These are phyloP conservation scores for Globisporangium rhizosaccharum DNA, from an alignment of 352 stramenopile species.

Conservation along the genomic window DNA sequence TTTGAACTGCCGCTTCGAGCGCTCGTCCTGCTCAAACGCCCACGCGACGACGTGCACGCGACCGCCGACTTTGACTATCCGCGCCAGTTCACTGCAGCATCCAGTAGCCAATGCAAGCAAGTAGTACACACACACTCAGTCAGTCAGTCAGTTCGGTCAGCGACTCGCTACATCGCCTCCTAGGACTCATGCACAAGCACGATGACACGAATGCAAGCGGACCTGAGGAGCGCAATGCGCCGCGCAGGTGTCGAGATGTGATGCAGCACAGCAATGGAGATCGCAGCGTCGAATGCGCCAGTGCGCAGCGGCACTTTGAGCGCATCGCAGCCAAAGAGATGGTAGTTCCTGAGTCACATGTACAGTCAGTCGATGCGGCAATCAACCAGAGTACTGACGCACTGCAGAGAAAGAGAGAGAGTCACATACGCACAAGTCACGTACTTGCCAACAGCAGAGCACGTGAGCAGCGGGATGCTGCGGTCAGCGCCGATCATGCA, in stretches of 20 bases:
- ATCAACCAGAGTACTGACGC: too few relatives aligned
- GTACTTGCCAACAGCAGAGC: slow-evolving; percentile 32
- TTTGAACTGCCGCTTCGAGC: slow-evolving; percentile 72
- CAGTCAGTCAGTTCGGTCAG: too few relatives aligned
- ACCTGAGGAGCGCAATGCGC: slow-evolving; percentile 66
- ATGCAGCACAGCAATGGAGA: slow-evolving; percentile 81
- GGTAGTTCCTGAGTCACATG: slow-evolving; percentile 25
- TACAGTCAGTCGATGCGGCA: neutral
- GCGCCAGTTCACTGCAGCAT: slow-evolving; percentile 48
- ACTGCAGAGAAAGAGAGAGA: too few relatives aligned
- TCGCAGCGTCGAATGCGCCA: slow-evolving; percentile 61
- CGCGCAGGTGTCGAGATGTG: slow-evolving; percentile 78
- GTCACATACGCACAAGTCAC: neutral
- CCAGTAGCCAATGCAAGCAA: too few relatives aligned
- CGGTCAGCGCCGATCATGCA: slow-evolving; percentile 70
- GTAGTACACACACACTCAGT: too few relatives aligned
- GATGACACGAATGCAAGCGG: neutral
- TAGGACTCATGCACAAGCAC: too few relatives aligned
- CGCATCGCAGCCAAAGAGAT: slow-evolving; percentile 69
- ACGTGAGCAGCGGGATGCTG: slow-evolving; percentile 71
- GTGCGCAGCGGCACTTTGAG: slow-evolving; percentile 57
- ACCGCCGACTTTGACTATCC: slow-evolving; percentile 54
- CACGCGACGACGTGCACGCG: slow-evolving; percentile 65
- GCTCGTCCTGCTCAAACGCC: slow-evolving; percentile 78
- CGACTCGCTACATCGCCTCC: too few relatives aligned